Evolutionary conservation across 2,329 filamentous ascomycete genomes (phyloP).

Genomic region (Aureobasidium musti): DNA sequence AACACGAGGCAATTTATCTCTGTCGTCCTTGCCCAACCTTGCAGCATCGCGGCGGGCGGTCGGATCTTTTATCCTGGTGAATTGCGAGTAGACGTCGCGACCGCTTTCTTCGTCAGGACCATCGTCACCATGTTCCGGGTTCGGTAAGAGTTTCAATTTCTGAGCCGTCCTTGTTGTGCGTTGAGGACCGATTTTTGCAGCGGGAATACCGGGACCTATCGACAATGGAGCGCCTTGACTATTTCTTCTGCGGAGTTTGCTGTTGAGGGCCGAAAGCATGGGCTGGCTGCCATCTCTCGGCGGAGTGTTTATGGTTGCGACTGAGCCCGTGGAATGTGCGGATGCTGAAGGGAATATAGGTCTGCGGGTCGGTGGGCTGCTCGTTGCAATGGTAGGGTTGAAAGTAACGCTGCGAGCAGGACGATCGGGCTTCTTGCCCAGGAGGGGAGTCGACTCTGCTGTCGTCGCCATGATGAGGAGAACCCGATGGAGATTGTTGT

Average conservation of each 20-base stretch:
- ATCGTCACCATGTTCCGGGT: slow-evolving; percentile 79
- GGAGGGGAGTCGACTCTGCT: slow-evolving; percentile 29
- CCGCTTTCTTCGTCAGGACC: slow-evolving; percentile 84
- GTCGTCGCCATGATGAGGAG: slow-evolving; percentile 29
- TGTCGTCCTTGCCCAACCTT: slow-evolving; percentile 86
- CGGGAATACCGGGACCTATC: slow-evolving; percentile 45
- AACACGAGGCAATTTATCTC: slow-evolving; percentile 81
- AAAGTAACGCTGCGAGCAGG: slow-evolving; percentile 71
- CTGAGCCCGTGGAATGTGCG: slow-evolving; percentile 36
- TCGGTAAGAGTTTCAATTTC: slow-evolving; percentile 95
- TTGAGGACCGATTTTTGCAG: slow-evolving; percentile 84
- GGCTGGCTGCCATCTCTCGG: slow-evolving; percentile 52
- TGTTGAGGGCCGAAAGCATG: slow-evolving; percentile 79
- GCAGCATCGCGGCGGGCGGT: slow-evolving; percentile 91
- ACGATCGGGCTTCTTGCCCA: slow-evolving; percentile 37
- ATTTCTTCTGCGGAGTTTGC: slow-evolving; percentile 81
- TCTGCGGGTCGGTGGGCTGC: slow-evolving; percentile 44
- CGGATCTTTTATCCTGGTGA: slow-evolving; percentile 95
- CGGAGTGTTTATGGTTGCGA: slow-evolving; percentile 44
- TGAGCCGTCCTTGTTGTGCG: slow-evolving; percentile 93
- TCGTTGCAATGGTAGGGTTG: slow-evolving; percentile 61
- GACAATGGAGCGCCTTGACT: slow-evolving; percentile 68
- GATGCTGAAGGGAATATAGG: slow-evolving; percentile 41
- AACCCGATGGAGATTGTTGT: not conserved
- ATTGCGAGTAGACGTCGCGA: slow-evolving; percentile 95